Evolutionary conservation across 306 rosid genomes (phyloP).

Genomic region (Quercus mongolica): DNA sequence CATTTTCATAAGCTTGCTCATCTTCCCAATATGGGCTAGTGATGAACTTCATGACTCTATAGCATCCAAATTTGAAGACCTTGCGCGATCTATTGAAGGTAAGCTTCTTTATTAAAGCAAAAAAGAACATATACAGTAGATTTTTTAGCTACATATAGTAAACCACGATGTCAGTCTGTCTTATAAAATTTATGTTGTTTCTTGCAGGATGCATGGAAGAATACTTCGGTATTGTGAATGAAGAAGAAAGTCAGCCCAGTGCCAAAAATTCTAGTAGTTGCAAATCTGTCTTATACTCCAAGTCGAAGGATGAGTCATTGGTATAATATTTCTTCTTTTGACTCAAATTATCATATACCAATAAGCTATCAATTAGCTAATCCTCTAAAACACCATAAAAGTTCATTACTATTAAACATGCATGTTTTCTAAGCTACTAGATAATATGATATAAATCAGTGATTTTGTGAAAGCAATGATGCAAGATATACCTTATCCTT

Average conservation of each 20-base stretch:
- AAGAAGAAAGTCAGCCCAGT: conserved; percentile 32
- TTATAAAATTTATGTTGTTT: neutral
- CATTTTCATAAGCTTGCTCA: conserved; percentile 52
- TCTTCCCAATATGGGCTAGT: conserved; percentile 83
- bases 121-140: no score
- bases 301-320: conserved; percentile 70
- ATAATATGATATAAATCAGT: no score
- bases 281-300: conserved; percentile 64
- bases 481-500: no score
- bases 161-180: no score
- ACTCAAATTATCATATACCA: neutral
- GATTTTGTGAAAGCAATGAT: no score
- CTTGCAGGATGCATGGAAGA: conserved; percentile 57
- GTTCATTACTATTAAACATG: neutral
- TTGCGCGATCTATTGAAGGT: conserved; percentile 71
- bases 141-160: no score
- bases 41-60: conserved; percentile 79
- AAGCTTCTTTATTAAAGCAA: neutral
- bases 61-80: conserved; percentile 42
- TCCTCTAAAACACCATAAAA: neutral
- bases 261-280: conserved; percentile 30
- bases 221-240: conserved; percentile 30
- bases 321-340: conserved; percentile 28
- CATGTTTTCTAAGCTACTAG: no score
- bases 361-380: no score